Evolutionary conservation across 169 alveolate species (phyloP).

Genomic region (Cytauxzoon felis): DNA sequence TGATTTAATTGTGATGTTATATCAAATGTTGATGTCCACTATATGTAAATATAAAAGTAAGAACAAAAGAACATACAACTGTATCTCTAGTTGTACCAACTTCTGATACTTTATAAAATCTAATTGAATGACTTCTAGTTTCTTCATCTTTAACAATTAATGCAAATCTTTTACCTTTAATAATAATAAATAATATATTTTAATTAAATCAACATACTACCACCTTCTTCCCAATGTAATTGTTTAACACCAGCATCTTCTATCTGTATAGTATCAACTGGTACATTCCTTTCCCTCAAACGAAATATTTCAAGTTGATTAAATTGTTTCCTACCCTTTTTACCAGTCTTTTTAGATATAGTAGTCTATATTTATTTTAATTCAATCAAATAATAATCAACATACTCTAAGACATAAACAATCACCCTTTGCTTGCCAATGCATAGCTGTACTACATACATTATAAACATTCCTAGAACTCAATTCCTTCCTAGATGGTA

Average conservation of each 20-base stretch:
- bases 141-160: constrained; percentile 82
- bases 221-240: constrained; percentile 84
- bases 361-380: constrained; percentile 59
- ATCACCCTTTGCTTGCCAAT: constrained; percentile 88
- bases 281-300: constrained; percentile 81
- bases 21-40: constrained; percentile 72
- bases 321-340: constrained; percentile 79
- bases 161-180: constrained; percentile 79
- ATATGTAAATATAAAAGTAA: background rate
- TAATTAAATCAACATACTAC: background rate
- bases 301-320: constrained; percentile 85
- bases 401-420: constrained; percentile 78
- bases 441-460: constrained; percentile 80
- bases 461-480: constrained; percentile 85
- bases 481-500: constrained; percentile 81
- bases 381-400: background rate
- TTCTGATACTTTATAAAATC: constrained; percentile 82
- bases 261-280: constrained; percentile 85
- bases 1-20: constrained; percentile 73
- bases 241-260: constrained; percentile 83
- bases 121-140: constrained; percentile 77
- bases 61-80: constrained; percentile 6
- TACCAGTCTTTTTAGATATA: constrained; percentile 81
- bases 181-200: background rate
- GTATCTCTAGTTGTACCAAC: constrained; percentile 76